phyloP scores from a whole-genome alignment of 2,329 filamentous ascomycete genomes.

The Claviceps purpurea region DNA sequence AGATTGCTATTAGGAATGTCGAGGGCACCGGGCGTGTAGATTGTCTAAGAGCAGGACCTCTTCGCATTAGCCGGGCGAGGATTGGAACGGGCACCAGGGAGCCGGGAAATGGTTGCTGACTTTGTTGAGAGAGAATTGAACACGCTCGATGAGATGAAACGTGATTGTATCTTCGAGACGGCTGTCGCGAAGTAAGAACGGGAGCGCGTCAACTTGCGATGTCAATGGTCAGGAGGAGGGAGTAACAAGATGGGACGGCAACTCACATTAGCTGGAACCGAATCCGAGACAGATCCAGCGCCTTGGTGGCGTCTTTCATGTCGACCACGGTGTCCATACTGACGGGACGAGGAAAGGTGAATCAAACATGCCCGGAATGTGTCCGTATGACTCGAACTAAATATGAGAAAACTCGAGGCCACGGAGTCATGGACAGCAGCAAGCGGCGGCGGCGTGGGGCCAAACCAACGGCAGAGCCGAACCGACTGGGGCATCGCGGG shows the following conservation, averaged over 20 bases:
- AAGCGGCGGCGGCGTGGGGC: no score
- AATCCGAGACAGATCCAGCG: constrained; percentile 81
- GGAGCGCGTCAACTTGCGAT: background rate
- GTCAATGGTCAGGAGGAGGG: background rate
- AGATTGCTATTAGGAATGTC: constrained; percentile 58
- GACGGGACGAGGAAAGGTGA: background rate
- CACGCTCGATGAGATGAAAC: constrained; percentile 90
- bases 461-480: no score
- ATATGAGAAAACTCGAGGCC: no score
- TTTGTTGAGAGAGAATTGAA: constrained; percentile 87
- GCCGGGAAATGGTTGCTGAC: constrained; percentile 10
- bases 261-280: constrained; percentile 83
- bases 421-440: no score
- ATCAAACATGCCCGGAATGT: background rate
- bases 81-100: background rate
- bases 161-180: constrained; percentile 96
- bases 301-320: constrained; percentile 69
- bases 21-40: constrained; percentile 74
- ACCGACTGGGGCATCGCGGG: no score
- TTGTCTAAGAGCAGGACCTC: constrained; percentile 34
- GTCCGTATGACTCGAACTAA: no score
- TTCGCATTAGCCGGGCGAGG: background rate
- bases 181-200: constrained; percentile 31
- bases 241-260: background rate
- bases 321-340: constrained; percentile 85